Evolutionary conservation across 106 monocot genomes (phyloP).

Genomic region (Cymbidium sinense): DNA sequence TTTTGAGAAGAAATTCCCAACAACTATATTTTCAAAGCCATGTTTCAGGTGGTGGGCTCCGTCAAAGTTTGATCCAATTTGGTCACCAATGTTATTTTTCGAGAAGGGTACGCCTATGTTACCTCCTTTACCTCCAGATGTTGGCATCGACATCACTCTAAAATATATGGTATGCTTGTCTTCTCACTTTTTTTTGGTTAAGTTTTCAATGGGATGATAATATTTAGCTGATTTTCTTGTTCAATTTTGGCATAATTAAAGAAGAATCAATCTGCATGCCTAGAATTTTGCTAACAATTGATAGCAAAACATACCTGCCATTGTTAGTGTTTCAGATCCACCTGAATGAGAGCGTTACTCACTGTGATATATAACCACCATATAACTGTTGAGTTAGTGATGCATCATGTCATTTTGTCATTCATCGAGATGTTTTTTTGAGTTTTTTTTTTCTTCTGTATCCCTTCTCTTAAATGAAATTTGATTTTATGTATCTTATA

Average conservation of each 20-base stretch:
- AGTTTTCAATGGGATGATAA: background rate
- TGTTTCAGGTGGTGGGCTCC: constrained; percentile 91
- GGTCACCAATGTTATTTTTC: constrained; percentile 94
- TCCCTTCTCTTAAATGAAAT: too few species aligned
- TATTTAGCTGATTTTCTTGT: background rate
- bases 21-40: background rate
- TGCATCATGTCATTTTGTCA: background rate
- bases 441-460: too few species aligned
- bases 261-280: too few species aligned
- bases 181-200: background rate
- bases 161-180: constrained; percentile 69
- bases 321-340: too few species aligned
- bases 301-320: too few species aligned
- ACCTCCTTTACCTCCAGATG: constrained; percentile 63
- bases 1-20: background rate
- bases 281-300: too few species aligned
- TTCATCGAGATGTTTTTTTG: too few species aligned
- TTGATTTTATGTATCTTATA: too few species aligned
- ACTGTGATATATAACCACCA: too few species aligned
- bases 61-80: constrained; percentile 84
- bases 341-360: too few species aligned
- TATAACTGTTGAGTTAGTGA: background rate
- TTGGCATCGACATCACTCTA: constrained; percentile 65
- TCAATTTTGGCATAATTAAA: background rate
- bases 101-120: constrained; percentile 61